Evolutionary conservation across 2,329 filamentous ascomycete genomes (phyloP).

Genomic region (Sclerotiophoma versabilis): DNA sequence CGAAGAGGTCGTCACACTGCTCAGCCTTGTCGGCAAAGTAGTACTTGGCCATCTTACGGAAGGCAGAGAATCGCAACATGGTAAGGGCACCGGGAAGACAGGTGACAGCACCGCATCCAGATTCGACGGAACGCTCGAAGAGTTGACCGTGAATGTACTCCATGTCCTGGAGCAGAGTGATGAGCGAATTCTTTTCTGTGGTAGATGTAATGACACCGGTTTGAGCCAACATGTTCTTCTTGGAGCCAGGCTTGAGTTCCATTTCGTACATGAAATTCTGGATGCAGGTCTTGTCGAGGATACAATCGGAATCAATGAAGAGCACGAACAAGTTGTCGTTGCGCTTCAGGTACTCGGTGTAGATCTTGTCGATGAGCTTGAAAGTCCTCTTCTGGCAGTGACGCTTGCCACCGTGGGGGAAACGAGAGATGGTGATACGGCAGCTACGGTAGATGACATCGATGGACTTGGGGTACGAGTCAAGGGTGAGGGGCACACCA

Average conservation of each 20-base stretch:
- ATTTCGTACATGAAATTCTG: constrained; percentile 99
- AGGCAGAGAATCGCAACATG: constrained; percentile 94
- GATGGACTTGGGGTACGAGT: constrained; percentile 86
- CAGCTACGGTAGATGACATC: constrained; percentile 84
- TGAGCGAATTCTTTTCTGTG: constrained; percentile 83
- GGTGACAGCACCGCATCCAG: constrained; percentile 90
- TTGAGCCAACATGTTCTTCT: constrained; percentile 94
- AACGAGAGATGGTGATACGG: constrained; percentile 88
- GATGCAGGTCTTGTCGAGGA: constrained; percentile 86
- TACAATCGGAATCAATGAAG: constrained; percentile 97
- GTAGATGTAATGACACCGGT: constrained; percentile 97
- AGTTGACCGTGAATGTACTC: constrained; percentile 97
- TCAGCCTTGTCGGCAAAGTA: constrained; percentile 98
- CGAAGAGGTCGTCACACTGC: constrained; percentile 93
- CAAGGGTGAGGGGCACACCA: constrained; percentile 78
- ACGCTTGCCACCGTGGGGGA: constrained; percentile 91
- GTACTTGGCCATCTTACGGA: constrained; percentile 95
- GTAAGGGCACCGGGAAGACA: constrained; percentile 95
- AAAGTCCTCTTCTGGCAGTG: constrained; percentile 94
- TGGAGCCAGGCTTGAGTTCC: constrained; percentile 93
- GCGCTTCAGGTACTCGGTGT: constrained; percentile 81
- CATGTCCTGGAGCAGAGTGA: constrained; percentile 95
- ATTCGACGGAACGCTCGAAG: constrained; percentile 94
- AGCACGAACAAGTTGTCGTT: constrained; percentile 95
- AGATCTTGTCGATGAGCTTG: constrained; percentile 91